Conservation (phyloP, 371 early-diverging fungal genomes). For the Encephalitozoon intestinalis region DNA sequence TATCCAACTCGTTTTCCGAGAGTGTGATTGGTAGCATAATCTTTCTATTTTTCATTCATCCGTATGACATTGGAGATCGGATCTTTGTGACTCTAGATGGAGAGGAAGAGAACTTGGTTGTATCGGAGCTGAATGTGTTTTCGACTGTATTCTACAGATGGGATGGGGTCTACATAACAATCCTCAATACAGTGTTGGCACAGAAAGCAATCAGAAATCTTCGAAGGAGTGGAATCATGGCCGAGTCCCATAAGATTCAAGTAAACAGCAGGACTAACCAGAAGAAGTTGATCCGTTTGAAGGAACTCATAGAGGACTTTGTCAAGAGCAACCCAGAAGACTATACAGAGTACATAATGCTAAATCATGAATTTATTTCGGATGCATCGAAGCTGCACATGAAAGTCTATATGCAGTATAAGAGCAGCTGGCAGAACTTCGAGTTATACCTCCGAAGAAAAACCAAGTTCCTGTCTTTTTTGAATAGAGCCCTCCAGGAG, state of each 20-base stretch:
- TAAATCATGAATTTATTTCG: conserved; percentile 61
- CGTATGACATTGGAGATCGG: conserved; percentile 62
- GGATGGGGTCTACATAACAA: conserved; percentile 60
- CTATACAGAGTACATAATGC: conserved; percentile 58
- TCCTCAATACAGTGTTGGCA: conserved; percentile 57
- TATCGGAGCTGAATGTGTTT: conserved; percentile 61
- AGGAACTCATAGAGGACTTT: conserved; percentile 49
- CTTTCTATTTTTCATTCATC: conserved; percentile 61
- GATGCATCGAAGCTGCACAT: conserved; percentile 60
- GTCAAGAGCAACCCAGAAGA: conserved; percentile 50
- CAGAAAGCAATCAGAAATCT: conserved; percentile 58
- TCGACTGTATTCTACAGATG: conserved; percentile 60
- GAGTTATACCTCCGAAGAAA: conserved; percentile 57
- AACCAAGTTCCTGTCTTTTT: conserved; percentile 56
- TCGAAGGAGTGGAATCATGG: conserved; percentile 55
- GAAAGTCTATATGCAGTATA: conserved; percentile 60
- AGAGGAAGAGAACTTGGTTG: conserved; percentile 59
- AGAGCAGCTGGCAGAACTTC: conserved; percentile 60
- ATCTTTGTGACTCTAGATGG: conserved; percentile 55
- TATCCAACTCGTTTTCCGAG: conserved; percentile 51
- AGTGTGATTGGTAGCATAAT: conserved; percentile 58
- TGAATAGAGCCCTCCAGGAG: conserved; percentile 47
- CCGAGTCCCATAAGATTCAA: conserved; percentile 59
- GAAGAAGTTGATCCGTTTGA: conserved; percentile 52
- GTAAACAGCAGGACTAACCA: conserved; percentile 52